Conservation (phyloP, 2,329 filamentous ascomycete genomes). For the Emergomyces pasteurianus region DNA sequence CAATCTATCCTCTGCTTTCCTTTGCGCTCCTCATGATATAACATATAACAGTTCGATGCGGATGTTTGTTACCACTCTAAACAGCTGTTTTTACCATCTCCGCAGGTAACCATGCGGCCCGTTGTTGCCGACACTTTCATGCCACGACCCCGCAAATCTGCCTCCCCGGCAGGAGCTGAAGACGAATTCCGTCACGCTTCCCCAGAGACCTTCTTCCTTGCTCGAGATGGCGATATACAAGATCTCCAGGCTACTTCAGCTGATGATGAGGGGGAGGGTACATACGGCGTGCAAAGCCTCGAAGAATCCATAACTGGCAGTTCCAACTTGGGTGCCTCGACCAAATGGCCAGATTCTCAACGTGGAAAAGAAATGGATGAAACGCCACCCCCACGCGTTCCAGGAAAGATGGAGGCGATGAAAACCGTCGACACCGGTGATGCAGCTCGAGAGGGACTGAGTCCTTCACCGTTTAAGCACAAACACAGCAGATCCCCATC, state of each 20-base stretch:
- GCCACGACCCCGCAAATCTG: conserved; percentile 25
- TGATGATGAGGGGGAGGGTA: conserved; percentile 30
- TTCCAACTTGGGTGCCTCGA: conserved; percentile 18
- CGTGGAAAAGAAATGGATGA: background rate
- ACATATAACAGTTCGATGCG: background rate
- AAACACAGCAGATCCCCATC: conserved; percentile 11
- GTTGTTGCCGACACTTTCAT: conserved; percentile 22
- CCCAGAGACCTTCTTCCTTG: conserved; percentile 50
- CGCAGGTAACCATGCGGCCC: conserved; percentile 23
- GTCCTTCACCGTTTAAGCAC: background rate
- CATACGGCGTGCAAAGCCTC: conserved; percentile 47
- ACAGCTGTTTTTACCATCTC: background rate
- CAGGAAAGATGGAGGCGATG: background rate
- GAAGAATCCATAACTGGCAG: conserved; percentile 35
- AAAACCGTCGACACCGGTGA: background rate
- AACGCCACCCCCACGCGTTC: background rate
- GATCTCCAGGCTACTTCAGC: conserved; percentile 19
- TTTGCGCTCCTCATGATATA: background rate
- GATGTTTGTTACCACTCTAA: background rate
- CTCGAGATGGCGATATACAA: conserved; percentile 41
- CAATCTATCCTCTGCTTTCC: background rate
- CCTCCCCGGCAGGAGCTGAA: conserved; percentile 18
- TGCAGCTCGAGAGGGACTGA: background rate
- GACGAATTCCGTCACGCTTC: conserved; percentile 27
- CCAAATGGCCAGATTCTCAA: background rate